Evolutionary conservation across 2,329 filamentous ascomycete species (phyloP), one percentile per base, ranked within the genome.

Genomic region (Paracorniculantispora psalliotae): DNA sequence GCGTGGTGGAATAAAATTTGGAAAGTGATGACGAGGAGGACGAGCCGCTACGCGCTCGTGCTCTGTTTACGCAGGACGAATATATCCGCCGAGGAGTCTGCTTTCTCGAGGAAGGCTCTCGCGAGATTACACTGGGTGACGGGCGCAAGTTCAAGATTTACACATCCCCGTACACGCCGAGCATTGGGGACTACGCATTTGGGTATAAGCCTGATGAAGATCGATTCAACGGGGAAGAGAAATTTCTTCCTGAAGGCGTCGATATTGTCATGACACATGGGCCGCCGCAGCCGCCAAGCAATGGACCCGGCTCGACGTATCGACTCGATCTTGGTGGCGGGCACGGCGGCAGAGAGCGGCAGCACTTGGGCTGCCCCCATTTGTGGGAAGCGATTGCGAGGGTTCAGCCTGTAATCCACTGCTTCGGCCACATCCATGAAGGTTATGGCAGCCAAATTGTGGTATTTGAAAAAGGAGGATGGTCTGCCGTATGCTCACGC

Each of bases 151-250:
- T 78, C 17, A 74, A 60, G 6, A 63, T 77, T 21, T 78, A 75
- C 51, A 72, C 76, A 8, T 77, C 73, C 46, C 73, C 73, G 12
- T 73, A 70, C 52, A 78, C 74, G 0, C 74, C 75, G 23, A 54
- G 69, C 8, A 69, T 68, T 9, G 67, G 69, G n/a, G 58, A 55
- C 59, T 74, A 74, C 70, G 73, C 70, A 0, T 78, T 77, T 61
- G 73, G 76, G 54, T 77, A 78, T 56, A 66, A 67, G 0, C 57
- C 59, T 3, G 41, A 59, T 2, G 57, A 48, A 13, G 61, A 67
- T 51, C 10, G 57, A 5, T 65, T 62, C 39, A 55, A 60, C 19
- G 48, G 39, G 5, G 26, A n/a, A 12, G 15, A 54, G 17, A 53
- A n/a, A 63, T 67, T 12, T 49, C 49, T 7, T 33, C 25, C 12